Conservation (phyloP, 2,329 filamentous ascomycete species). For the Colletotrichum zoysiae region DNA sequence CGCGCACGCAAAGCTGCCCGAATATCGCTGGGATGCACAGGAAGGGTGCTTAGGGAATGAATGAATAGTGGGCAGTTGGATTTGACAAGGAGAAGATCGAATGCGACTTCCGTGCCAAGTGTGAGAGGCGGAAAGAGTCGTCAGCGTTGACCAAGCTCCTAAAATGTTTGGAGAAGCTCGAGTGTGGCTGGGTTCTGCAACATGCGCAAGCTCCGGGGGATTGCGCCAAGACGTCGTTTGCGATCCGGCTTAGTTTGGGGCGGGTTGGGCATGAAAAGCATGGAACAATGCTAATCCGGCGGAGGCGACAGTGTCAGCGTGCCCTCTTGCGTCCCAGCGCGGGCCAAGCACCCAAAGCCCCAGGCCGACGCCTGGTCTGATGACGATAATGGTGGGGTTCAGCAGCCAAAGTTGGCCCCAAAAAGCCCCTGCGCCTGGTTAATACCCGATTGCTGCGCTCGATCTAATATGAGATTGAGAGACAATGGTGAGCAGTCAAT, state of each 20-base stretch:
- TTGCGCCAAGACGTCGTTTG: slow-evolving; percentile 39
- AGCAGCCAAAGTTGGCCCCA: slow-evolving; percentile 16
- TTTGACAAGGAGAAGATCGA: slow-evolving; percentile 19
- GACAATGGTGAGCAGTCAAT: neutral
- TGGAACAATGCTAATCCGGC: slow-evolving; percentile 41
- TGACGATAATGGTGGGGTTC: slow-evolving; percentile 41
- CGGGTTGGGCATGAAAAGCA: slow-evolving; percentile 26
- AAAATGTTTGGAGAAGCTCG: slow-evolving; percentile 33
- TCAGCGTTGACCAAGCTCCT: slow-evolving; percentile 41
- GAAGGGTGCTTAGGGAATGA: neutral
- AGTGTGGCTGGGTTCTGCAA: slow-evolving; percentile 42
- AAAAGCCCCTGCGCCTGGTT: slow-evolving; percentile 24
- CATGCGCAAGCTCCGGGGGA: slow-evolving; percentile 41
- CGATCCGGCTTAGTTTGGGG: slow-evolving; percentile 20
- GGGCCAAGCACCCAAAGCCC: slow-evolving; percentile 20
- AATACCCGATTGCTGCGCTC: neutral
- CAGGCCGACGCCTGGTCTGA: slow-evolving; percentile 17
- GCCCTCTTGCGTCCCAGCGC: slow-evolving; percentile 20
- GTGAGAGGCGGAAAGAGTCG: slow-evolving; percentile 38
- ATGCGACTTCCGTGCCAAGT: slow-evolving; percentile 34
- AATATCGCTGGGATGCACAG: neutral
- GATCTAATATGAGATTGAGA: slow-evolving; percentile 1
- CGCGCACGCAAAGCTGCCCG: slow-evolving; percentile 25
- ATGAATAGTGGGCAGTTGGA: neutral
- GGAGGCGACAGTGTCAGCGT: slow-evolving; percentile 24